A percentile compares a stretch with the other conserved stretches of the same genome.
These are phyloP conservation scores for Wickerhamiella slavikovae DNA, from an alignment of 805 yeast genomes.

Conservation along the genomic window DNA sequence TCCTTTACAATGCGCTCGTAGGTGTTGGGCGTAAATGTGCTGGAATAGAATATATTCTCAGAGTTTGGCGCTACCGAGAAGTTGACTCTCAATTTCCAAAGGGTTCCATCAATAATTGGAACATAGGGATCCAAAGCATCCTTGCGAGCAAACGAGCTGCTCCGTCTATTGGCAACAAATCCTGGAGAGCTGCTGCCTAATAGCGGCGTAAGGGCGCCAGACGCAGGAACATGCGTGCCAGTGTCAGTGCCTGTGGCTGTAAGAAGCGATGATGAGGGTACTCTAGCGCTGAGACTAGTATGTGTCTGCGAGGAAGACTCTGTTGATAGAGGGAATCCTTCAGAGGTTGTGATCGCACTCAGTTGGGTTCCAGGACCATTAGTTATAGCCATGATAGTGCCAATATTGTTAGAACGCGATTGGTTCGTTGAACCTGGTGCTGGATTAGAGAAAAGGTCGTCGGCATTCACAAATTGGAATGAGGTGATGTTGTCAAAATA, in stretches of 20 bases:
- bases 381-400: too few species aligned
- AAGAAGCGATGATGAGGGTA: too few species aligned
- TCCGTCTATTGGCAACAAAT: slow-evolving; percentile 9
- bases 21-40: too few species aligned
- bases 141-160: slow-evolving; percentile 18
- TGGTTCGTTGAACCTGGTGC: too few species aligned
- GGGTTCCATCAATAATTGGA: slow-evolving; percentile 17
- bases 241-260: background rate
- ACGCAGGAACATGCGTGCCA: too few species aligned
- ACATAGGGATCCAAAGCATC: slow-evolving; percentile 19
- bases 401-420: too few species aligned
- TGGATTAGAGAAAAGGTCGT: too few species aligned
- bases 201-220: too few species aligned
- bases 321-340: background rate
- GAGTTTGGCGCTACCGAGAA: slow-evolving; percentile 17
- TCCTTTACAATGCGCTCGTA: too few species aligned
- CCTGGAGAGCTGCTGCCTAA: background rate
- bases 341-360: background rate
- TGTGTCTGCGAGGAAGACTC: background rate
- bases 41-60: too few species aligned
- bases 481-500: slow-evolving; percentile 47
- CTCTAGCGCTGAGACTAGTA: background rate
- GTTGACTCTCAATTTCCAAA: slow-evolving; percentile 18
- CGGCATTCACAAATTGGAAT: slow-evolving; percentile 31
- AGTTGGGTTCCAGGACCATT: background rate